phyloP scores from a whole-genome alignment of 2,329 filamentous ascomycete genomes.

The Exophiala oligosperma region DNA sequence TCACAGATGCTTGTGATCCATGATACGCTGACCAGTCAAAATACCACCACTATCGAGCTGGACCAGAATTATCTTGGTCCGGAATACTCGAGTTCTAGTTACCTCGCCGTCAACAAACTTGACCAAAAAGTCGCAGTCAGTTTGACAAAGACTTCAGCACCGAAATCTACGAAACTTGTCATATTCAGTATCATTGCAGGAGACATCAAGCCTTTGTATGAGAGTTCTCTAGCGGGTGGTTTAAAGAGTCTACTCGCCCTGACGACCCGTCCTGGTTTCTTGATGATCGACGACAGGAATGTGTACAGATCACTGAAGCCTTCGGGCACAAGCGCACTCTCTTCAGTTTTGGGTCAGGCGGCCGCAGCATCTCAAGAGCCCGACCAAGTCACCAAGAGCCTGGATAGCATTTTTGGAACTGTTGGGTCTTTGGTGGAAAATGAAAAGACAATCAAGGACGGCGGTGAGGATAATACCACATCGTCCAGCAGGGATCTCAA shows the following conservation, averaged over 20 bases:
- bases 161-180: constrained; percentile 8
- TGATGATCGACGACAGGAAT: constrained; percentile 21
- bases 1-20: constrained; percentile 75
- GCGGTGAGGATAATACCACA: neutral
- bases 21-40: constrained; percentile 64
- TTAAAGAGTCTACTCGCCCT: constrained; percentile 17
- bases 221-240: constrained; percentile 8
- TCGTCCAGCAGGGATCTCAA: constrained; percentile 8
- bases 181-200: constrained; percentile 6
- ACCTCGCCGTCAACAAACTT: constrained; percentile 20
- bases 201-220: constrained; percentile 9
- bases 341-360: too few relatives aligned
- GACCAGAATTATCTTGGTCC: constrained; percentile 10
- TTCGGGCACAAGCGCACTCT: neutral
- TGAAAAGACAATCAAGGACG: too few relatives aligned
- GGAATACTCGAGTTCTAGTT: constrained; percentile 5
- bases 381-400: constrained; percentile 17
- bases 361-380: neutral
- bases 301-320: constrained; percentile 5
- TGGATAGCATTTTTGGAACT: constrained; percentile 23
- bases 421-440: neutral
- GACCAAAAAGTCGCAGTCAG: constrained; percentile 23
- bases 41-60: constrained; percentile 9
- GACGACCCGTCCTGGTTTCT: constrained; percentile 17
- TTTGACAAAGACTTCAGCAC: constrained; percentile 4